Base-by-base conservation (phyloP, 2,329 filamentous ascomycete species). In the Aspergillus caelatus region DNA sequence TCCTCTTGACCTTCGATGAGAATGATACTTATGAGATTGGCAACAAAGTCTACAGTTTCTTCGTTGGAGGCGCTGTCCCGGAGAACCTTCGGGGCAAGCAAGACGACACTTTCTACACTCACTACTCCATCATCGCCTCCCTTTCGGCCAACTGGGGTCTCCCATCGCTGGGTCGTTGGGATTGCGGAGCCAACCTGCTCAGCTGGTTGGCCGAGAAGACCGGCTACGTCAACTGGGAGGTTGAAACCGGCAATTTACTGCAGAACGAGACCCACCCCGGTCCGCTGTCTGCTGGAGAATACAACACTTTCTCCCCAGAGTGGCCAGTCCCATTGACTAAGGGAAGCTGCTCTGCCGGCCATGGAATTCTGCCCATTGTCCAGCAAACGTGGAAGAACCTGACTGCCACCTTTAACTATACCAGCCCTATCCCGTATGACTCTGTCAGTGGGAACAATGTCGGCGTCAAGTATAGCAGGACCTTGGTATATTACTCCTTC, bases 1-100 rank as follows among this genome's bases (percentile, higher is more conserved):
- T 95, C n/a, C 81, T 94, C 7, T 77, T 95, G 65, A 94, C 88
- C n/a, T 95, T 92, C 72, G 92, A 96, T 68, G 92, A 95, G 80
- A 92, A 89, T 77, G 85, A 90, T 70, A 88, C 86, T 11, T 93
- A 93, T 77, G 79, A 82, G 16, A 80, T 82, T 32, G 85, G 85
- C 68, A 95, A 94, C 84, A 83, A 83, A 41, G 84, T 95, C 63
- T 85, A 91, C 64, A 87, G 82, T 65, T 84, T 95, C 67, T 84
- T 95, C 0, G 80, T 96, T 1, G 92, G 92, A n/a, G 91, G 91
- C 64, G 89, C 88, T 19, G 78, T 96, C 2, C 90, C 91, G 11
- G 60, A 81, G 4, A 55, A 84, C 11, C 84, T 91, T 2, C 79
- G 86, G 36, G 90, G 90, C 62, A 92, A 90, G 26, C 86, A 82